Conservation (phyloP, 345 rosid genomes). For the Euphorbia pulcherrima region DNA sequence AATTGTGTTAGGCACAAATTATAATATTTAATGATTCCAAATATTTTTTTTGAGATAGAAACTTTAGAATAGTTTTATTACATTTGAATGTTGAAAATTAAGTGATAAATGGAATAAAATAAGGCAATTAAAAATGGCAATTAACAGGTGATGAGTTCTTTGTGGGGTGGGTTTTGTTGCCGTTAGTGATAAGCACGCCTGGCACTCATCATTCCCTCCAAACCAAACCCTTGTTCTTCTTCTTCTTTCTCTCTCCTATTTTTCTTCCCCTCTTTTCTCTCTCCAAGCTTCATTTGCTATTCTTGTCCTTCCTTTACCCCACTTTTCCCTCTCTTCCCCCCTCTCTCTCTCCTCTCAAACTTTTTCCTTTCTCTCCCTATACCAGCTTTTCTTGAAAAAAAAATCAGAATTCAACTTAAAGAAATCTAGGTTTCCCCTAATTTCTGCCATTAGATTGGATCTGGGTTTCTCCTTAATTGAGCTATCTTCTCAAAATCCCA, state of each 20-base stretch:
- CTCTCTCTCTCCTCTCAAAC: too few species aligned
- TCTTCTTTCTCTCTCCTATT: too few species aligned
- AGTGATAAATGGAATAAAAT: not conserved
- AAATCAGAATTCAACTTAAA: constrained; percentile 3
- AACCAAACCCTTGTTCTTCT: too few species aligned
- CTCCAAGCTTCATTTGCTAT: constrained; percentile 1
- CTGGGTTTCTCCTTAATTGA: constrained; percentile 38
- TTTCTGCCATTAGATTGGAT: too few species aligned
- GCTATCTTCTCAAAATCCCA: constrained; percentile 23
- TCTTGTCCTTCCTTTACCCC: constrained; percentile 7
- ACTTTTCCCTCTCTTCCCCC: constrained; percentile 28
- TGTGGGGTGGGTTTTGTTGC: constrained; percentile 46
- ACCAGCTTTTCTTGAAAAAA: too few species aligned
- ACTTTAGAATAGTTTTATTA: too few species aligned
- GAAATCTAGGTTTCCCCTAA: constrained; percentile 11
- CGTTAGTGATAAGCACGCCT: constrained; percentile 97
- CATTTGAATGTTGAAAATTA: not conserved
- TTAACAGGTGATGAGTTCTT: constrained; percentile 31
- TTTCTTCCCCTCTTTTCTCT: too few species aligned
- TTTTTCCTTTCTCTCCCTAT: too few species aligned
- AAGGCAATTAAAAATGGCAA: not conserved
- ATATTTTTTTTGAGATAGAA: too few species aligned
- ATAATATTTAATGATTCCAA: too few species aligned
- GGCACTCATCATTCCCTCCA: constrained; percentile 88
- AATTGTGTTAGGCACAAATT: too few species aligned